Conservation (phyloP, 2,329 filamentous ascomycete species). For the Ramularia collo-cygni region DNA sequence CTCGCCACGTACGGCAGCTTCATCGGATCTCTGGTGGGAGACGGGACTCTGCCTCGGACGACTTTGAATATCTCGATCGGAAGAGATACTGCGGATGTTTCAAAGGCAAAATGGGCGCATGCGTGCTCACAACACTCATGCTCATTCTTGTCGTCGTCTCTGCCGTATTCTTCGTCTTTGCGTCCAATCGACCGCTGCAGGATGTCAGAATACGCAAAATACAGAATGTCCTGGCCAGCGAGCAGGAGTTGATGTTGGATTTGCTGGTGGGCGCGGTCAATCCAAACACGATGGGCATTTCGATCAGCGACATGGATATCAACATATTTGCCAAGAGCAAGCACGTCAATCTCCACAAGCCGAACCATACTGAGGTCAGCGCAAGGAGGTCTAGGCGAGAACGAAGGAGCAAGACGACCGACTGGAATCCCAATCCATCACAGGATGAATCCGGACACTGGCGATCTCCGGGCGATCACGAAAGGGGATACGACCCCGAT, state of each 20-base stretch:
- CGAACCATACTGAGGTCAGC: slow-evolving; percentile 3
- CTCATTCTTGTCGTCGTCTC: slow-evolving; percentile 76
- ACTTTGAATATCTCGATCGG: slow-evolving; percentile 35
- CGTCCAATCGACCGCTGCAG: slow-evolving; percentile 78
- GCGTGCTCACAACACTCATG: slow-evolving; percentile 74
- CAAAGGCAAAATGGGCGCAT: slow-evolving; percentile 69
- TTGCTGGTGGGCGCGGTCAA: slow-evolving; percentile 82
- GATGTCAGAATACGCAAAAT: slow-evolving; percentile 74
- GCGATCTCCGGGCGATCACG: slow-evolving; percentile 18
- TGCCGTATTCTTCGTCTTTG: slow-evolving; percentile 80
- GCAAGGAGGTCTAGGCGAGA: slow-evolving; percentile 3
- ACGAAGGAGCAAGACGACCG: slow-evolving; percentile 3
- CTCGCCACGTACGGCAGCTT: slow-evolving; percentile 7
- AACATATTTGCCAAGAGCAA: slow-evolving; percentile 93
- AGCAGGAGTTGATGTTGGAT: slow-evolving; percentile 93
- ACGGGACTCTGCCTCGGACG: slow-evolving; percentile 39
- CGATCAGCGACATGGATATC: slow-evolving; percentile 77
- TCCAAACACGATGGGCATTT: slow-evolving; percentile 84
- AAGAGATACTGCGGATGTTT: slow-evolving; percentile 18
- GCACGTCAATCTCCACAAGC: slow-evolving; percentile 55
- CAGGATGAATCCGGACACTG: slow-evolving; percentile 23
- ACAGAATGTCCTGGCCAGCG: slow-evolving; percentile 82
- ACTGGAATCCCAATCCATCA: slow-evolving; percentile 11
- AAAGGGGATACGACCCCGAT: slow-evolving; percentile 43
- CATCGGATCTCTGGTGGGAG: slow-evolving; percentile 45